Evolutionary conservation across 129 eudicot genomes (phyloP), one percentile per base, ranked within the genome.

Genomic region (Chrysanthemum makinoi): DNA sequence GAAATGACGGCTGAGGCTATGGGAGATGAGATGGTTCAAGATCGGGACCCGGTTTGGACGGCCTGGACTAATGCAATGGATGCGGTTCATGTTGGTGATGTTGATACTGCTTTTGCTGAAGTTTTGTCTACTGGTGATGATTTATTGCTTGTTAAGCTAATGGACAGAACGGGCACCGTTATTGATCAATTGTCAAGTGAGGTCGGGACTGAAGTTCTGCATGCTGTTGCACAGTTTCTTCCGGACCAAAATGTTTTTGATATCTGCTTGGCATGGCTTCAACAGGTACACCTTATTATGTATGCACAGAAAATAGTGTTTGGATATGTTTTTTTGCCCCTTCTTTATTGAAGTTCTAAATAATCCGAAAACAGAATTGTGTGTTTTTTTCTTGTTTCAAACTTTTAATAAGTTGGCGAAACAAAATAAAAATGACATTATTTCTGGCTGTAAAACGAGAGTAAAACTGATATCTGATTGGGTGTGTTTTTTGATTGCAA

Each of bases 31-130:
- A 86, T 76, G 69, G 71, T 53, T 77, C 97, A 79, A 79, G 98
- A 94, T 43, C 84, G 95, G 33, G 97, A 90, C 83, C 99, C 97
- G 2, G 80, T 88, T 60, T 94, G 97, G 99, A 83, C 84, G 14
- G 85, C 93, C 16, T 94, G 99, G 96, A 90, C 80, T 74, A 94
- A 90, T 72, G 99, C 99, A 61, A 94, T 90, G 99, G 99, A 90
- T 78, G 97, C 99, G n/a, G 81, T 94, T 65, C 89, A 86, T 52
- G 91, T 65, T 30, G 97, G 94, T 58, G 97, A 94, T 69, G 71
- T 80, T 82, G 99, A 94, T 76, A 66, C 96, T n/a, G 99, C 97
- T 54, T 94, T 78, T 81, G 87, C 99, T 69, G 96, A 87, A 61
- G 91, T 94, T 72, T 69, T 94, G 69, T 81, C 97, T 2, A 88